Evolutionary conservation across 768 basidiomycete genomes (phyloP).

Genomic region (Tulasnella sp.): DNA sequence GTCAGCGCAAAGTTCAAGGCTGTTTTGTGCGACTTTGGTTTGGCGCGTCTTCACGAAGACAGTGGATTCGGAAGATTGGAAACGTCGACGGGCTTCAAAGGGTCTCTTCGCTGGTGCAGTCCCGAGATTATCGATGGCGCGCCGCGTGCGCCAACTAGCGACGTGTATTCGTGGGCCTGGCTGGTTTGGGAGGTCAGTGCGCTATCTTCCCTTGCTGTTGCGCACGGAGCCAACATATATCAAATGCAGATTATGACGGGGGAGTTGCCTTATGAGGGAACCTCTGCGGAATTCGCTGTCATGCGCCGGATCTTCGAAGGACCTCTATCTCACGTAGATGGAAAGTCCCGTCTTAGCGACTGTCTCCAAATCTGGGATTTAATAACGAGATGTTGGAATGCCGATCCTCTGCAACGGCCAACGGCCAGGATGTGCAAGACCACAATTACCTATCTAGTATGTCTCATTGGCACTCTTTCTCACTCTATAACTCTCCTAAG

Average conservation of each 20-base stretch:
- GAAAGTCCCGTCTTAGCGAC: not conserved
- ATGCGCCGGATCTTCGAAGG: not conserved
- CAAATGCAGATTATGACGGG: not conserved
- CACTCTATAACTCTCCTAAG: too few species aligned
- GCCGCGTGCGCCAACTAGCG: not conserved
- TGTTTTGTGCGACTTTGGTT: constrained; percentile 20
- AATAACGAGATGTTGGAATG: not conserved
- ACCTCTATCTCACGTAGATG: not conserved
- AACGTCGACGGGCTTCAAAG: too few species aligned
- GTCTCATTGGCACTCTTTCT: too few species aligned
- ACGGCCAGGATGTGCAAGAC: too few species aligned
- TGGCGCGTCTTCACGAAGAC: not conserved
- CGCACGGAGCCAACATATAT: not conserved
- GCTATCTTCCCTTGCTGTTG: not conserved
- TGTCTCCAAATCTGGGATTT: not conserved
- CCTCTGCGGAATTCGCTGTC: not conserved
- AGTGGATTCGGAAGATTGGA: too few species aligned
- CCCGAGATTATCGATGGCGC: constrained; percentile 4
- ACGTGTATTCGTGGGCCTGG: constrained; percentile 2
- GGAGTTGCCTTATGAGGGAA: not conserved
- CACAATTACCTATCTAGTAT: too few species aligned
- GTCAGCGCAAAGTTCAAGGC: not conserved
- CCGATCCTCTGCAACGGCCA: not conserved
- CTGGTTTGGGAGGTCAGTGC: not conserved
- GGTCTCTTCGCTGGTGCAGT: too few species aligned